phyloP scores from a whole-genome alignment of 2,329 filamentous ascomycete species.

The Salinomyces thailandicus region DNA sequence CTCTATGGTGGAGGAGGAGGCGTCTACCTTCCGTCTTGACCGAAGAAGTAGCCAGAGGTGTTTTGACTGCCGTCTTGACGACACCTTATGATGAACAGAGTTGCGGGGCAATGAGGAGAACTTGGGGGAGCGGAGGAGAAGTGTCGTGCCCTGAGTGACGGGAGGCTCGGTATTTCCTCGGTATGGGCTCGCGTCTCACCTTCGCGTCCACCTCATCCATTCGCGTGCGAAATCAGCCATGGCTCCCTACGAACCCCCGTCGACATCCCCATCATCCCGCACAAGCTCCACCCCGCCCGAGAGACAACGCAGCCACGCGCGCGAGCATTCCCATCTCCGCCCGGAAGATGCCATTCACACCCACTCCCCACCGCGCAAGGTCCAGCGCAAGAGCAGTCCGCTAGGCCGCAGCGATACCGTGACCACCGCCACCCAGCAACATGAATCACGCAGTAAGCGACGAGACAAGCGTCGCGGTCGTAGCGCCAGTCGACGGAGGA shows the following conservation, averaged over 20 bases:
- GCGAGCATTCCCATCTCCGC: slow-evolving; percentile 46
- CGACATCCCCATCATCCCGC: slow-evolving; percentile 12
- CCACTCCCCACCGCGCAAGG: slow-evolving; percentile 47
- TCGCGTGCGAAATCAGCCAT: neutral
- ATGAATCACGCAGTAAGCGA: slow-evolving; percentile 17
- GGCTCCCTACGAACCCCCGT: slow-evolving; percentile 7
- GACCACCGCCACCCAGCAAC: slow-evolving; percentile 8
- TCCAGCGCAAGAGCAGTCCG: slow-evolving; percentile 17
- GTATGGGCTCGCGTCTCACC: too few relatives aligned
- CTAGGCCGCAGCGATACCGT: slow-evolving; percentile 24
- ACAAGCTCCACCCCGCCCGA: slow-evolving; percentile 12
- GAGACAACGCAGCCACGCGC: neutral
- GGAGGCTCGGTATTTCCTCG: too few relatives aligned
- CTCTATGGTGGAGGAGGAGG: too few relatives aligned
- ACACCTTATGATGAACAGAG: too few relatives aligned
- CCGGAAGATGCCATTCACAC: slow-evolving; percentile 73
- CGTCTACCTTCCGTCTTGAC: too few relatives aligned
- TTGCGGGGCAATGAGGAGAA: too few relatives aligned
- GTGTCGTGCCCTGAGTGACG: too few relatives aligned
- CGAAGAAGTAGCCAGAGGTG: too few relatives aligned
- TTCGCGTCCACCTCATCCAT: too few relatives aligned
- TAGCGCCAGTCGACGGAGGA: slow-evolving; percentile 57
- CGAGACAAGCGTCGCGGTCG: slow-evolving; percentile 45
- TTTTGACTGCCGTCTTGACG: too few relatives aligned
- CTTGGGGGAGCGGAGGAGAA: too few relatives aligned